phyloP scores from a whole-genome alignment of 2,329 filamentous ascomycete genomes.

The Iodosphaeria phyllophila region DNA sequence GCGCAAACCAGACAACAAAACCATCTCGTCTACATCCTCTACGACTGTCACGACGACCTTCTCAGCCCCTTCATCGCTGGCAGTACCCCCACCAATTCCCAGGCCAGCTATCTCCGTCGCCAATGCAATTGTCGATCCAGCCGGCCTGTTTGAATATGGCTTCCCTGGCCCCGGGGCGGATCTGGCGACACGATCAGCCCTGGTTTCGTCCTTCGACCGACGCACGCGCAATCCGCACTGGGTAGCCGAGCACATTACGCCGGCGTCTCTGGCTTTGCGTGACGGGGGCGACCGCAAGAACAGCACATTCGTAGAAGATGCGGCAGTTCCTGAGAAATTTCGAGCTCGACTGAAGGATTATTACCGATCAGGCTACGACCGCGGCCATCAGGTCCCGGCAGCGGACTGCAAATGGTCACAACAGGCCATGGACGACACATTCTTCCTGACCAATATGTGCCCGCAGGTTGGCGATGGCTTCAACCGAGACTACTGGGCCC shows the following conservation, averaged over 20 bases:
- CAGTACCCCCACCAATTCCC: constrained; percentile 21
- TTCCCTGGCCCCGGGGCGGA: constrained; percentile 86
- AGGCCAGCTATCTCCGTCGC: too few species aligned
- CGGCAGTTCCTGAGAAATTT: constrained; percentile 64
- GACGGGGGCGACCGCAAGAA: constrained; percentile 74
- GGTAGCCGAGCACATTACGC: constrained; percentile 94
- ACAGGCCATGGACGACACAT: constrained; percentile 85
- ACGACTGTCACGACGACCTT: constrained; percentile 14
- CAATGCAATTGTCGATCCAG: constrained; percentile 63
- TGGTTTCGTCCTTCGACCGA: constrained; percentile 81
- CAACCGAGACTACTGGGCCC: constrained; percentile 98
- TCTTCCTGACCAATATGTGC: constrained; percentile 90
- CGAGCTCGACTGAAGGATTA: constrained; percentile 86
- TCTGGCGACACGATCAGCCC: constrained; percentile 53
- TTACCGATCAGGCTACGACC: constrained; percentile 83
- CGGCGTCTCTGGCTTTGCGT: constrained; percentile 54
- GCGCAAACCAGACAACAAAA: constrained; percentile 21
- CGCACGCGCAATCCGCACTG: constrained; percentile 81
- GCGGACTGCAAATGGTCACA: constrained; percentile 95
- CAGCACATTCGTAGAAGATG: constrained; percentile 70
- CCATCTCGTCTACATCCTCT: constrained; percentile 15
- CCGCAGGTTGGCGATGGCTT: constrained; percentile 96
- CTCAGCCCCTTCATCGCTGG: constrained; percentile 13
- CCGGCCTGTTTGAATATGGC: constrained; percentile 67
- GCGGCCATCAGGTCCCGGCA: constrained; percentile 91